These are phyloP conservation scores for Syncephalastrum racemosum DNA, from an alignment of 371 early-diverging fungal species.

Conservation along the genomic window DNA sequence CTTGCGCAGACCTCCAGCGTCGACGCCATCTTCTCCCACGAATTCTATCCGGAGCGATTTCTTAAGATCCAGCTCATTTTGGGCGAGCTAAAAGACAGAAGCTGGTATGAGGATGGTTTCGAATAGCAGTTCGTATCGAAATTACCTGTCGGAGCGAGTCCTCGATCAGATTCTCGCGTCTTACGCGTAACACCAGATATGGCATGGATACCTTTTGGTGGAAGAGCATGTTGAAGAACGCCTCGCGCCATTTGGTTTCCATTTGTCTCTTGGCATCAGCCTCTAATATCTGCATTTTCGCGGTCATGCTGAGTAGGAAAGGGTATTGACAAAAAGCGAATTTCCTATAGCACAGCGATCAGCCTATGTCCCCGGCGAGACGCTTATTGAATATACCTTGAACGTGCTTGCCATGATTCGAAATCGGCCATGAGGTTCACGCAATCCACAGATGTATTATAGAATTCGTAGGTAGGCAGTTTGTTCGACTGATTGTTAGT, in stretches of 20 bases:
- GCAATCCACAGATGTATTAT: conserved; percentile 83
- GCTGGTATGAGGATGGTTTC: not conserved
- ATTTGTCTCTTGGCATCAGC: conserved; percentile 88
- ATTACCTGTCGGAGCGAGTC: conserved; percentile 75
- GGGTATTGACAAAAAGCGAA: conserved; percentile 92
- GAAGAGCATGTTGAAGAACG: conserved; percentile 87
- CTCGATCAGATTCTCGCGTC: conserved; percentile 82
- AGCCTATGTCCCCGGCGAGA: no score
- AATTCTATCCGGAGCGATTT: conserved; percentile 85
- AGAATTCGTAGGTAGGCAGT: conserved; percentile 74
- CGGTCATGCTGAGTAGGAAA: conserved; percentile 81
- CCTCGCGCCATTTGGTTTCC: conserved; percentile 72
- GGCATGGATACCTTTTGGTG: conserved; percentile 80
- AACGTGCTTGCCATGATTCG: conserved; percentile 79
- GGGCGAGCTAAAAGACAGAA: conserved; percentile 49
- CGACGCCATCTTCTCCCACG: conserved; percentile 87
- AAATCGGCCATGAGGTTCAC: conserved; percentile 83
- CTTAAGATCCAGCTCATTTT: conserved; percentile 77
- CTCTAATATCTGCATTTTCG: conserved; percentile 87
- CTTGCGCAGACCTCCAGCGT: conserved; percentile 96
- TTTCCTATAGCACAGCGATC: conserved; percentile 31
- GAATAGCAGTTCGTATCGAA: not conserved
- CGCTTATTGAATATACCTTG: no score
- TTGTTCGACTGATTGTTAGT: conserved; percentile 62
- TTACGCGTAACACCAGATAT: conserved; percentile 76